Conservation (phyloP, 192 early-diverging fungal species). For the Coemansia sp. region DNA sequence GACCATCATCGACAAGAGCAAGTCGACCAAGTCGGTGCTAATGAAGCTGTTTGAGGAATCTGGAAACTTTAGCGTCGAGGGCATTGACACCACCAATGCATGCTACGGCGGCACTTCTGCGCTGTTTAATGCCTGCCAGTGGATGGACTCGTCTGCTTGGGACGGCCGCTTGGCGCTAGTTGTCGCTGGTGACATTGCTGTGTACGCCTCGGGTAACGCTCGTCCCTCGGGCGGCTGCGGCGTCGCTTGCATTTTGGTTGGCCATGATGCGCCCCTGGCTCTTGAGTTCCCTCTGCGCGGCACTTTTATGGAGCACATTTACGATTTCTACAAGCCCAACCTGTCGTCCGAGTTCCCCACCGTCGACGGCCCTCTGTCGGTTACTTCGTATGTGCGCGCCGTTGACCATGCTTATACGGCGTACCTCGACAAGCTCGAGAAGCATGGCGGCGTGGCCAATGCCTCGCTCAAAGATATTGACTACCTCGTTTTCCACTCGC, state of each 20-base stretch:
- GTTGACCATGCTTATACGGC: conserved; percentile 84
- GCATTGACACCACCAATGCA: conserved; percentile 97
- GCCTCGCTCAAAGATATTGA: conserved; percentile 59
- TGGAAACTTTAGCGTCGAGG: conserved; percentile 91
- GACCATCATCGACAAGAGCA: conserved; percentile 98
- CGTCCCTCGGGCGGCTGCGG: conserved; percentile 93
- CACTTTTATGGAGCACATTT: conserved; percentile 95
- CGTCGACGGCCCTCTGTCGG: conserved; percentile 93
- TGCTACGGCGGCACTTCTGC: conserved; percentile 98
- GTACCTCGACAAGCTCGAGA: conserved; percentile 72
- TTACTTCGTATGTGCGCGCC: conserved; percentile 86
- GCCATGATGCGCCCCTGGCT: conserved; percentile 88
- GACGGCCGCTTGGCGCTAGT: conserved; percentile 90
- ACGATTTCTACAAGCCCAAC: conserved; percentile 99
- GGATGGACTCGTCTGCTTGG: conserved; percentile 90
- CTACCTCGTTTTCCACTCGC: conserved; percentile 91
- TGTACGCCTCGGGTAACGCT: conserved; percentile 87
- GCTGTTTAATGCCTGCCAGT: conserved; percentile 96
- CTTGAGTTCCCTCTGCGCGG: conserved; percentile 83
- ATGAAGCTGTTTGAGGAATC: conserved; percentile 92
- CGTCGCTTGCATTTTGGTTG: conserved; percentile 86
- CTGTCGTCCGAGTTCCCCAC: conserved; percentile 94
- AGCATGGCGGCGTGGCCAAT: conserved; percentile 19
- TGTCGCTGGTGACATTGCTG: conserved; percentile 93
- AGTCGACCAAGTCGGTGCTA: conserved; percentile 93